Evolutionary conservation across 768 basidiomycete species (phyloP).

Genomic region (Lactarius sp.): DNA sequence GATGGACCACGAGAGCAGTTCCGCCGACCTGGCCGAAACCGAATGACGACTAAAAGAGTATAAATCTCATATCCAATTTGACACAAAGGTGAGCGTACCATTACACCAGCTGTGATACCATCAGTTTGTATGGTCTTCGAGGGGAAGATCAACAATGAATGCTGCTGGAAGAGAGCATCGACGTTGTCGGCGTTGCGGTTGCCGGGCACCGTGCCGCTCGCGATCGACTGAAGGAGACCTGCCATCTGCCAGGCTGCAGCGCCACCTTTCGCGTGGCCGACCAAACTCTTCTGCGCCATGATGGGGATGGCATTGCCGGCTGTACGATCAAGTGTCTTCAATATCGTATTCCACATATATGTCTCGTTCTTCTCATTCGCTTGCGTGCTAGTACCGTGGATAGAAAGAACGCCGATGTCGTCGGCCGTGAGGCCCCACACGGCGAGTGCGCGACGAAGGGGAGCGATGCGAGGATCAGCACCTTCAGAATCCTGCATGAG

Average conservation of each 20-base stretch:
- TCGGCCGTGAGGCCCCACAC: slow-evolving; percentile 95
- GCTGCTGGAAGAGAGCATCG: slow-evolving; percentile 87
- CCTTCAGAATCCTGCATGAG: slow-evolving; percentile 53
- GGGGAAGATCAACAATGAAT: slow-evolving; percentile 92
- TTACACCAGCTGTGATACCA: slow-evolving; percentile 79
- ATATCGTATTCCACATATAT: slow-evolving; percentile 92
- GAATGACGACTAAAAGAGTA: slow-evolving; percentile 69
- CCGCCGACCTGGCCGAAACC: slow-evolving; percentile 99
- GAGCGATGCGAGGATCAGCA: slow-evolving; percentile 76
- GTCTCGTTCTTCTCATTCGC: slow-evolving; percentile 98
- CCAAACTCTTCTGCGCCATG: slow-evolving; percentile 95
- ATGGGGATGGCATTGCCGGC: slow-evolving; percentile 96
- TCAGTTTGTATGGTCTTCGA: slow-evolving; percentile 95
- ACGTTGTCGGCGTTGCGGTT: slow-evolving; percentile 97
- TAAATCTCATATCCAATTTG: slow-evolving; percentile 10
- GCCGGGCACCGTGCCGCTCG: slow-evolving; percentile 84
- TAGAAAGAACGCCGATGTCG: slow-evolving; percentile 85
- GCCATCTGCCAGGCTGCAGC: slow-evolving; percentile 98
- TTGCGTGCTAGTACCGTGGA: slow-evolving; percentile 83
- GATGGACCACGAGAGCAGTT: slow-evolving; percentile 80
- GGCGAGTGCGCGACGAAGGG: slow-evolving; percentile 91
- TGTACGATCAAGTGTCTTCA: slow-evolving; percentile 82
- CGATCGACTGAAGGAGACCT: slow-evolving; percentile 83
- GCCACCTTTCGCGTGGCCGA: slow-evolving; percentile 97
- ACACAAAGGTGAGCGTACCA: slow-evolving; percentile 45